Evolutionary conservation across 2,329 filamentous ascomycete genomes (phyloP).

Genomic region (Alternaria burnsii): DNA sequence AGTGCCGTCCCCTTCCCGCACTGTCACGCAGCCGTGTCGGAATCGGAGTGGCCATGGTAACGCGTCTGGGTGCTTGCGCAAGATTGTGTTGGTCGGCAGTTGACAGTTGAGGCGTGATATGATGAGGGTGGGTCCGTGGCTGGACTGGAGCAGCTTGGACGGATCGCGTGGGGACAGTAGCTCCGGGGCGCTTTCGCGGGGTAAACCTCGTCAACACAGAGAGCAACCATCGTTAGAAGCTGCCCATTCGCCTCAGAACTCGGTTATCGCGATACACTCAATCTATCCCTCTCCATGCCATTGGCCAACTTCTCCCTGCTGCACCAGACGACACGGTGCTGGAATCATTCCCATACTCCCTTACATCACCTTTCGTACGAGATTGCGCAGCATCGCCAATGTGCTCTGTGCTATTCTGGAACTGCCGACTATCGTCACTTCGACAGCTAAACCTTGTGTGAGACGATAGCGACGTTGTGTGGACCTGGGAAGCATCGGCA

Average conservation of each 20-base stretch:
- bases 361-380: neutral
- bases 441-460: conserved; percentile 17
- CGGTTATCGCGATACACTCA: conserved; percentile 9
- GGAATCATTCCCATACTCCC: conserved; percentile 11
- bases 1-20: conserved; percentile 1
- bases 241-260: conserved; percentile 12
- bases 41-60: conserved; percentile 14
- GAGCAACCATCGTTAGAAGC: conserved; percentile 4
- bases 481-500: conserved; percentile 23
- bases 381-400: neutral
- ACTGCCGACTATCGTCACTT: conserved; percentile 24
- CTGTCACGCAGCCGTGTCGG: conserved; percentile 5
- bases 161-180: conserved; percentile 17
- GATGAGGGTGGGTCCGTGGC: conserved; percentile 23
- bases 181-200: conserved; percentile 19
- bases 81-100: conserved; percentile 27
- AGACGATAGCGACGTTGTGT: conserved; percentile 17
- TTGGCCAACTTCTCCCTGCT: neutral
- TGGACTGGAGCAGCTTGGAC: conserved; percentile 14
- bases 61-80: conserved; percentile 11
- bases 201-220: conserved; percentile 15
- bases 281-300: conserved; percentile 1
- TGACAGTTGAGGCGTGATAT: conserved; percentile 19
- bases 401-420: conserved; percentile 19
- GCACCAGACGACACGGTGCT: neutral